Base-by-base conservation (phyloP, 768 basidiomycete species). In the Boletus rubescentipes region DNA sequence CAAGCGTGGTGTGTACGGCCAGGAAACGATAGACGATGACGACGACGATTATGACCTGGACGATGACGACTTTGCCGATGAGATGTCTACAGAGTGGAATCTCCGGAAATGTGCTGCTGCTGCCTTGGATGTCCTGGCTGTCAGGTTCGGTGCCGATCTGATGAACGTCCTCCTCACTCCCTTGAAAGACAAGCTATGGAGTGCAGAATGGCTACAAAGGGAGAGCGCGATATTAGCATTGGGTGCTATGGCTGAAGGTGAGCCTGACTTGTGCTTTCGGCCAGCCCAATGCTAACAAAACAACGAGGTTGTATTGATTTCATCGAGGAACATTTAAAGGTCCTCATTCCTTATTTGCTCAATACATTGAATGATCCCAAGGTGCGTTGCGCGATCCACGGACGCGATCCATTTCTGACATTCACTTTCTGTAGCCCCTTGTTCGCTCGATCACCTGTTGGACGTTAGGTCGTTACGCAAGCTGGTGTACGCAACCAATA, bases 381-480 rank as follows among this genome's bases (percentile, higher is more conserved):
- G 85, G 95, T 91, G 65, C 53, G 74, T 62, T 12, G 45, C 5
- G 16, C 23, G 51, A 50, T 20, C 55, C 23, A 47, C 12, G 5
- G 14, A n/a, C 6, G 23, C 20, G 20, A 26, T 43, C 18, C 11
- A 26, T 31, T 9, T 6, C 50, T 61, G 29, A 60, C 38, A 30
- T 54, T 35, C 42, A 46, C 23, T 51, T 7, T 54, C 36, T 48
- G 26, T 68, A 96, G 92, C 96, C 97, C 18, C 87, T 98, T 37
- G 92, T 99, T 9, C 87, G 97, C 53, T 98, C 97, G 3, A 99
- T 99, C 65, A 93, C 95, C 15, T 99, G 97, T 70, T 99, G 97
- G 97, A 98, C 96, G 0, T 79, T 99, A n/a, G 96, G 97, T 15
- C 87, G 97, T 46, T 99, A 99, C 72, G 93, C 96, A 31, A 93